Conservation (phyloP, 352 stramenopile species). For the Vaucheria bursata region DNA sequence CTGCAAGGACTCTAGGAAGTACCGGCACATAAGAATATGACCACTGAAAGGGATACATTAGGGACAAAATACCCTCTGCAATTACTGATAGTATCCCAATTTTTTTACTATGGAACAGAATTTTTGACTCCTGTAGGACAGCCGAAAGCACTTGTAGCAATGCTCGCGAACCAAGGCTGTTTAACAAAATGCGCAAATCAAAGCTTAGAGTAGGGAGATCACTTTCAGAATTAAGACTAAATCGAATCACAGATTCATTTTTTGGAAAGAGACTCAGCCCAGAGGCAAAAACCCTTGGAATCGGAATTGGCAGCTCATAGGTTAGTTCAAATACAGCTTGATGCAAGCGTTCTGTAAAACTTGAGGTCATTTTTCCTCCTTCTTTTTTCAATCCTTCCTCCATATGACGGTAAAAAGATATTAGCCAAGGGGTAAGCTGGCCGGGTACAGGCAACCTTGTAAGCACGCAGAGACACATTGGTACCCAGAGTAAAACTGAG, state of each 20-base stretch:
- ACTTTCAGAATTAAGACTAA: constrained; percentile 12
- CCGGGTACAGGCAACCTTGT: no score
- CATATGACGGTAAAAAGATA: no score
- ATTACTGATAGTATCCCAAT: constrained; percentile 68
- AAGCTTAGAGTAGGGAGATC: constrained; percentile 29
- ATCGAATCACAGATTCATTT: no score
- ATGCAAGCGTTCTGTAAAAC: no score
- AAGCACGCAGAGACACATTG: constrained; percentile 42
- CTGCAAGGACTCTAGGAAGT: constrained; percentile 65
- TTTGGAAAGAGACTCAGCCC: no score
- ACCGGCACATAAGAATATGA: constrained; percentile 75
- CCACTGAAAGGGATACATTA: constrained; percentile 73
- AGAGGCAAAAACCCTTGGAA: constrained; percentile 24
- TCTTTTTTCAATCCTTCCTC: no score
- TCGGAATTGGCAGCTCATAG: constrained; percentile 20
- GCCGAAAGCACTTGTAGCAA: constrained; percentile 60
- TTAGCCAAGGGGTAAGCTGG: no score
- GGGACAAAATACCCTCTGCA: constrained; percentile 66
- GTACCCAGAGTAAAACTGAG: constrained; percentile 44
- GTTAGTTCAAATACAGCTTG: neutral
- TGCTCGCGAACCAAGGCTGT: constrained; percentile 41
- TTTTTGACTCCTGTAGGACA: constrained; percentile 67
- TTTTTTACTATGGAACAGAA: constrained; percentile 68
- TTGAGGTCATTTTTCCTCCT: no score
- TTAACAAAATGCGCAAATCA: constrained; percentile 15